Percentiles rank a stretch among this genome's conserved stretches.
These are phyloP conservation scores for Boletus reticuloceps DNA, from an alignment of 768 basidiomycete genomes.

Conservation along the genomic window DNA sequence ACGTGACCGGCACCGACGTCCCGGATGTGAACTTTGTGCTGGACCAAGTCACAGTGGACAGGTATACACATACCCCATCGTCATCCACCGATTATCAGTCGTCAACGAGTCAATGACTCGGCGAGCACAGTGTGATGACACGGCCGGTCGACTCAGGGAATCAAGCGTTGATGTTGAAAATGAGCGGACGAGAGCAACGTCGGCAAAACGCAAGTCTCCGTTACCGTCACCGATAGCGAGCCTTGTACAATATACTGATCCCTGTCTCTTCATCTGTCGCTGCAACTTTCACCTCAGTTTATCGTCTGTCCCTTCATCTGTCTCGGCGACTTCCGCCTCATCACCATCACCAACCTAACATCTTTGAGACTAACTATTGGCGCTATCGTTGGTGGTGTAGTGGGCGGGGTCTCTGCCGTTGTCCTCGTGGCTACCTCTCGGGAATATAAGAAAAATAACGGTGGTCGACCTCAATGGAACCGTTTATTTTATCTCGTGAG, in stretches of 20 bases:
- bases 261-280: neutral
- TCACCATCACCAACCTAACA: neutral
- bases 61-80: constrained; percentile 1
- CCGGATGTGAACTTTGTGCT: constrained; percentile 6
- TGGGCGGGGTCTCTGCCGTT: constrained; percentile 1
- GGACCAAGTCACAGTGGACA: neutral
- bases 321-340: neutral
- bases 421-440: neutral
- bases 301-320: neutral
- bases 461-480: neutral
- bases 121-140: constrained; percentile 6
- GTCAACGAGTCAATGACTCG: constrained; percentile 2
- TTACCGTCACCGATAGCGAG: too few species aligned
- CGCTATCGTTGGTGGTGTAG: constrained; percentile 4
- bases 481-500: neutral
- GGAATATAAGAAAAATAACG: neutral
- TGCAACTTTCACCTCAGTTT: too few species aligned
- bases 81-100: constrained; percentile 1
- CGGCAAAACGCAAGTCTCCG: too few species aligned
- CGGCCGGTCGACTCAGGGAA: neutral
- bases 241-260: too few species aligned
- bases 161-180: constrained; percentile 2
- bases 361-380: neutral
- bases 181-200: too few species aligned
- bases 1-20: neutral